Base-by-base conservation (phyloP, 2,329 filamentous ascomycete genomes). In the Penicillium sp. region DNA sequence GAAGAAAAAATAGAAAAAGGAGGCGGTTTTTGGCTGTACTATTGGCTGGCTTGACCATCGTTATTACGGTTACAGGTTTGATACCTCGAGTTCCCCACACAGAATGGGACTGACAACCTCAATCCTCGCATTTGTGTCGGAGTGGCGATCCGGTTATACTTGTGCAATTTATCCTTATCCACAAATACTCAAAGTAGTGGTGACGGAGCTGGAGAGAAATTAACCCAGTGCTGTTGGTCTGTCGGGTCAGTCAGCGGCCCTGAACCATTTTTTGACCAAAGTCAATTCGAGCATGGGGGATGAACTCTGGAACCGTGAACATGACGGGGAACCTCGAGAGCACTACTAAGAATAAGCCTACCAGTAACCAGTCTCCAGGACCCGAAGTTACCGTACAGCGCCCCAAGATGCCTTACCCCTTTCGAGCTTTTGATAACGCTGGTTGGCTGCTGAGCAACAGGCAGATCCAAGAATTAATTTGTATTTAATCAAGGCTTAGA, bases 341-440 rank as follows among this genome's bases (percentile, higher is more conserved):
- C 13, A 23, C 4, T 21, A 29, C 23, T 15, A 23, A 15, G 46
- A 26, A 48, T 41, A 41, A 41, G 35, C 35, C 35, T 41, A 41
- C n/a, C 49, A 51, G 49, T 31, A 48, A 58, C 55, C 53, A 60
- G 61, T 54, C 49, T 51, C 19, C 29, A 57, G 29, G 52, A 56
- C 60, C 50, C 52, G 35, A 47, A 44, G 29, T 60, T 60, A 60
- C 58, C 47, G 50, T 61, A 62, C 58, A 64, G 58, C 57, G 38
- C 57, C 55, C 63, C 48, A 59, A 49, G 19, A 58, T 66, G 64
- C 64, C 64, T 66, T 66, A 64, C 62, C 60, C 60, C 63, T 61
- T 62, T 60, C 57, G 54, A 52, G 44, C 50, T 21, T 53, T 54
- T 31, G 61, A 59, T 61, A 60, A 56, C 48, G 63, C 56, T 61